Evolutionary conservation across 75 land plant genomes (phyloP).

Genomic region (Cryptomeria japonica): DNA sequence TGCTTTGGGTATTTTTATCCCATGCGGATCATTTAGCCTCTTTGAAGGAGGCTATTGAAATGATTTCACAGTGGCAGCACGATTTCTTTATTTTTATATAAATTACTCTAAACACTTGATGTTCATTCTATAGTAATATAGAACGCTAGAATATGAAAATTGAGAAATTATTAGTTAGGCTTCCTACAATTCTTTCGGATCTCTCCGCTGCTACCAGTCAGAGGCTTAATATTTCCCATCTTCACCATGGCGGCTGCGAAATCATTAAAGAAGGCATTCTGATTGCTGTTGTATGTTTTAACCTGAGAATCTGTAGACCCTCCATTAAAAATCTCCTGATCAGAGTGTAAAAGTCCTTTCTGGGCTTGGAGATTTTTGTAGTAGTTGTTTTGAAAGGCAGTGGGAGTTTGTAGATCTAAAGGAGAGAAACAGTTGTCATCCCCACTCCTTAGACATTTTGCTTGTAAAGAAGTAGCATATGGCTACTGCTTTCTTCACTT

Average conservation of each 20-base stretch:
- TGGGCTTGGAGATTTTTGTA: constrained; percentile 19
- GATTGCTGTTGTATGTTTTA: constrained; percentile 2
- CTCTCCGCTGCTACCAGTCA: constrained; percentile 27
- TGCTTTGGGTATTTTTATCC: too few species aligned
- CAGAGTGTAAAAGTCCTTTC: constrained; percentile 25
- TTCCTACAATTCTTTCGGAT: constrained; percentile 35
- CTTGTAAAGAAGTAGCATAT: neutral
- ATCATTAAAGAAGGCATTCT: constrained; percentile 1
- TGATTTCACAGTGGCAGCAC: neutral
- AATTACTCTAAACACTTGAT: too few species aligned
- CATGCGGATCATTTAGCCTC: too few species aligned
- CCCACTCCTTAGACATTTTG: constrained; percentile 10
- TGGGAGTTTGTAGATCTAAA: constrained; percentile 25
- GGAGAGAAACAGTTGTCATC: neutral
- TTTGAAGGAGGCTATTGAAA: too few species aligned
- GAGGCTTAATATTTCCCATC: constrained; percentile 31
- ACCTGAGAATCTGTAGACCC: constrained; percentile 13
- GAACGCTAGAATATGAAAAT: neutral
- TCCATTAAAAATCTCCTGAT: constrained; percentile 11
- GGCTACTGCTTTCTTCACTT: constrained; percentile 4
- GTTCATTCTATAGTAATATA: neutral
- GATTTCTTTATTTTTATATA: constrained; percentile 3
- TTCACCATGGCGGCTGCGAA: constrained; percentile 20
- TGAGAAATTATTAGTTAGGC: constrained; percentile 6
- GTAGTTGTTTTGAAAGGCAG: constrained; percentile 32